A percentile compares a stretch with the other conserved stretches of the same genome.
Evolutionary conservation across 2,329 filamentous ascomycete genomes (phyloP).

Genomic region (Scedosporium apiospermum): DNA sequence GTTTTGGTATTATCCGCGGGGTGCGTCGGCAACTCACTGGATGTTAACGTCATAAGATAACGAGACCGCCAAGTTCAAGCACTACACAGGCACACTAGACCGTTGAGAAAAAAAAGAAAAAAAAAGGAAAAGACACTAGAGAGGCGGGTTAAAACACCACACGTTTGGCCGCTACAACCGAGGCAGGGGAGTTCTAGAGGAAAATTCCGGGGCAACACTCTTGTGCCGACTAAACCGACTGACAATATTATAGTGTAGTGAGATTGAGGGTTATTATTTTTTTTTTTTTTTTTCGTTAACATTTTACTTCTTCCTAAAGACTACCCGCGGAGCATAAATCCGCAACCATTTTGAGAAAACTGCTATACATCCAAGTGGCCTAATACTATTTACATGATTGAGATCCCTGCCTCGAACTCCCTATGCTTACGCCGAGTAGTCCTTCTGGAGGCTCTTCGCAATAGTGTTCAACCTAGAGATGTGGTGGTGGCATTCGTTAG

Average conservation of each 20-base stretch:
- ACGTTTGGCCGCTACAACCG: background rate
- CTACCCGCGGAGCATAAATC: background rate
- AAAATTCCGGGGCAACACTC: background rate
- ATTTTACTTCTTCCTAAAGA: background rate
- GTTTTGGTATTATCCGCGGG: background rate
- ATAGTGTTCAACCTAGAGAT: constrained; percentile 48
- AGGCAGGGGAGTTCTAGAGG: background rate
- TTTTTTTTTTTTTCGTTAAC: background rate
- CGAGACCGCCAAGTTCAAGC: background rate
- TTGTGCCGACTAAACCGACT: background rate
- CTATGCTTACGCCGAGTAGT: constrained; percentile 37
- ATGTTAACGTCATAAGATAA: background rate
- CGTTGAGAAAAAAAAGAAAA: background rate
- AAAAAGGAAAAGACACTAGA: background rate
- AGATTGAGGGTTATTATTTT: background rate
- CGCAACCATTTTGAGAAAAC: background rate
- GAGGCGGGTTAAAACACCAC: background rate
- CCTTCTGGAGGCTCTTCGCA: constrained; percentile 52
- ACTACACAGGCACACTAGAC: background rate
- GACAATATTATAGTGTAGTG: background rate
- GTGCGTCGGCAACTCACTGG: background rate
- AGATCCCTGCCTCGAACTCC: background rate
- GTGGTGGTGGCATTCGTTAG: background rate
- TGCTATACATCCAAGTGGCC: background rate
- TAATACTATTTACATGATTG: background rate